Evolutionary conservation across 495 filamentous ascomycete species (phyloP).

Genomic region (Xylaria palmicola): DNA sequence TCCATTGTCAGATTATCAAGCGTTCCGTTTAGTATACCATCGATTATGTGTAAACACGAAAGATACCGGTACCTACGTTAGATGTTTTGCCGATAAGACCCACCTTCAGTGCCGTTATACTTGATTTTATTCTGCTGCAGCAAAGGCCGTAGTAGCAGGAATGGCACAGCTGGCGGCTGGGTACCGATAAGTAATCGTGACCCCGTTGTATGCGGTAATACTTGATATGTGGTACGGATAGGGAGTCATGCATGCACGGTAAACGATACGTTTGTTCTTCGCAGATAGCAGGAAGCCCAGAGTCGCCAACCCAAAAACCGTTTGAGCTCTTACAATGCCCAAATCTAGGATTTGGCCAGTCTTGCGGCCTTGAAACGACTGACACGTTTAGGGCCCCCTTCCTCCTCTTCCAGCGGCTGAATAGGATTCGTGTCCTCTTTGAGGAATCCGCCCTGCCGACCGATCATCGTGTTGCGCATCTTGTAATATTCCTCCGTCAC

Average conservation of each 20-base stretch:
- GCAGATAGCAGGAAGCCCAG: background rate
- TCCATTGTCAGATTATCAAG: conserved; percentile 51
- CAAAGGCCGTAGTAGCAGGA: background rate
- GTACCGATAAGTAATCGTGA: background rate
- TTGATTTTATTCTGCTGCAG: background rate
- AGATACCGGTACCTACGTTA: background rate
- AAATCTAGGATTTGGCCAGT: conserved; percentile 46
- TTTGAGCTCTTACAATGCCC: conserved; percentile 9
- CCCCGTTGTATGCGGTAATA: background rate
- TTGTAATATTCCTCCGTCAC: conserved; percentile 78
- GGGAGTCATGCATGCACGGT: background rate
- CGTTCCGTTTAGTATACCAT: conserved; percentile 37
- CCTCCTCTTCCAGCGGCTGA: conserved; percentile 65
- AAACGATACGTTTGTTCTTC: background rate
- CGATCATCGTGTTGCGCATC: conserved; percentile 74
- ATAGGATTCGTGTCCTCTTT: conserved; percentile 59
- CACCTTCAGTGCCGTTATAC: background rate
- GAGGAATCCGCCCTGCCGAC: conserved; percentile 73
- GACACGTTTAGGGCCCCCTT: conserved; percentile 64
- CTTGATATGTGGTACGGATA: too few relatives aligned
- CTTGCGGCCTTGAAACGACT: conserved; percentile 90
- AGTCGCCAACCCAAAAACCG: conserved; percentile 2
- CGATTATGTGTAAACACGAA: background rate
- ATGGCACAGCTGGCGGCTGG: background rate
- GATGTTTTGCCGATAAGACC: background rate